Base-by-base conservation (phyloP, 169 alveolate genomes). In the Plasmodium gonderi region DNA sequence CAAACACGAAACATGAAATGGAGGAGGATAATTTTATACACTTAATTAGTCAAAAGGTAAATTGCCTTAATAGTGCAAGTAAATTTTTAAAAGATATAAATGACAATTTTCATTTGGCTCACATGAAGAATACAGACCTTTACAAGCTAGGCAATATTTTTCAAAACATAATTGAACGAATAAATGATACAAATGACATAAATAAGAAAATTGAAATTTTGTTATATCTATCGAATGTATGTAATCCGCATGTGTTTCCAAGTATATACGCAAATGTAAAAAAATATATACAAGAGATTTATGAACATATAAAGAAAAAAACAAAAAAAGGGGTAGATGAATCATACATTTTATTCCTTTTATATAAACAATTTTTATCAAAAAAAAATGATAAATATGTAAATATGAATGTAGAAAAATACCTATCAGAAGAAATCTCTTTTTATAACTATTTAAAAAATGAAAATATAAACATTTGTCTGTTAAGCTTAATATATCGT, bases 401-500 rank as follows among this genome's bases (percentile, higher is more conserved):
- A 11, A 64, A 90, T 7, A 65, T 78, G 80, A 80, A 79, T 4
- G 49, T 90, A 29, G 80, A 90, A 29, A 64, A 65, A 1, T 90
- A 60, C 72, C 31, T 90, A 2, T 42, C 76, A 7, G 83, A 90
- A 44, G 91, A 90, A 78, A 44, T 90, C 29, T 78, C 94, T 29
- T 90, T 90, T 67, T 90, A 90, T 78, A 90, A 90, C 49, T 78
- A 29, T 65, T 49, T 90, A 90, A 77, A 90, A 90, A 90, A 90
- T 78, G 91, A 90, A 65, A 90, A 90, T 90, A 90, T 90, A 77
- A 76, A 90, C 23, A 79, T 90, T 33, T 90, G 79, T 65, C 80
- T 90, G 44, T 78, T 90, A 67, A 90, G 94, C 49, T 90, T 90
- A 67, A 90, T 90, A 64, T 90, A 90, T 78, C 90, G 94, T 17